These are phyloP conservation scores for Citrus unshiu DNA, from an alignment of 345 rosid genomes.

Conservation along the genomic window DNA sequence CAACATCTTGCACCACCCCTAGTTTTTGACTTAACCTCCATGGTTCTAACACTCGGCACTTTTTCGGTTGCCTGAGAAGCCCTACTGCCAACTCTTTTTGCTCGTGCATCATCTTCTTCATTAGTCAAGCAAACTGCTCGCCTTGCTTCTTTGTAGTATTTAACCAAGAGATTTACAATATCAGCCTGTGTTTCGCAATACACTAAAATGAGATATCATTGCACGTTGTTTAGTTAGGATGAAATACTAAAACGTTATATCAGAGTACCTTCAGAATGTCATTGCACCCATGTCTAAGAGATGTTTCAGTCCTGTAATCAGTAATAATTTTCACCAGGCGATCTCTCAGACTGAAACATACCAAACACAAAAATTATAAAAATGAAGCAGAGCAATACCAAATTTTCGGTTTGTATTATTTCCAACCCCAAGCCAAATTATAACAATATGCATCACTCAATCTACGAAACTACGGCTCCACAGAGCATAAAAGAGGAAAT, in stretches of 20 bases:
- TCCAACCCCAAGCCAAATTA: neutral
- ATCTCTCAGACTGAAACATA: slow-evolving; percentile 77
- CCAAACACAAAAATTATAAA: neutral
- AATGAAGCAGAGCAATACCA: neutral
- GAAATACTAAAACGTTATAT: slow-evolving; percentile 2
- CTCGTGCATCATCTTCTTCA: slow-evolving; percentile 64
- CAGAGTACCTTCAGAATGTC: slow-evolving; percentile 82
- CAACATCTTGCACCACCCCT: slow-evolving; percentile 88
- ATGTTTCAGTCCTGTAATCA: slow-evolving; percentile 97
- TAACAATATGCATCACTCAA: neutral
- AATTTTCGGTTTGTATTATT: neutral
- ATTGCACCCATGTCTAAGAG: slow-evolving; percentile 96
- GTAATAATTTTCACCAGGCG: slow-evolving; percentile 90
- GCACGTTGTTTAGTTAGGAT: neutral
- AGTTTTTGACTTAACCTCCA: slow-evolving; percentile 86
- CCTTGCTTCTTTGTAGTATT: slow-evolving; percentile 85
- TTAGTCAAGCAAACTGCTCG: slow-evolving; percentile 66
- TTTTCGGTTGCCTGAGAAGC: slow-evolving; percentile 47
- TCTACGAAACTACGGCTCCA: neutral
- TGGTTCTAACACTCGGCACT: slow-evolving; percentile 34
- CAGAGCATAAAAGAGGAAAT: neutral
- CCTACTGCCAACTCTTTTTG: slow-evolving; percentile 45
- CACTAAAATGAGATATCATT: slow-evolving; percentile 16
- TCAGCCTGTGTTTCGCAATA: slow-evolving; percentile 62
- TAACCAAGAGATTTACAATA: slow-evolving; percentile 81